Evolutionary conservation across 2,329 filamentous ascomycete species (phyloP).

Genomic region (Chaetomiaceae sp.): DNA sequence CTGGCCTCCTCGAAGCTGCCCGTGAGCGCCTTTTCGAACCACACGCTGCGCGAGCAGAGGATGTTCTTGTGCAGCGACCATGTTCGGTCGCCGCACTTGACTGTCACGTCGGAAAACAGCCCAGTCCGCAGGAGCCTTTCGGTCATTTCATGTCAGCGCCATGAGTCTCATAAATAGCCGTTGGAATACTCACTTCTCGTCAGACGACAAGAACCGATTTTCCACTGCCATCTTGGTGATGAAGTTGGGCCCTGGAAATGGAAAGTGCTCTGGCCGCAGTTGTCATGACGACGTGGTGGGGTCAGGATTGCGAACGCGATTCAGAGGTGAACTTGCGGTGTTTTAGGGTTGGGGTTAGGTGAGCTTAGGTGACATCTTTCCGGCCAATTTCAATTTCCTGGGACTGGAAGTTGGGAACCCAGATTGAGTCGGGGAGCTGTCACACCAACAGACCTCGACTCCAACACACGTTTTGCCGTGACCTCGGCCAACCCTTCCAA

Average conservation of each 20-base stretch:
- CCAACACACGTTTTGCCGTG: no score
- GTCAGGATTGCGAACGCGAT: no score
- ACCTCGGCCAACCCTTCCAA: no score
- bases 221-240: background rate
- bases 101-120: slow-evolving; percentile 24
- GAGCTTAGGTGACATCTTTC: no score
- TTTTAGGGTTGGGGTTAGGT: no score
- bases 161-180: background rate
- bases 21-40: slow-evolving; percentile 27
- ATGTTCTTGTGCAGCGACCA: slow-evolving; percentile 28
- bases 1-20: slow-evolving; percentile 24
- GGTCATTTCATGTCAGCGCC: background rate
- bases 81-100: slow-evolving; percentile 23
- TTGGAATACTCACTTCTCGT: background rate
- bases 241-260: background rate
- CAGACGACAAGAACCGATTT: background rate
- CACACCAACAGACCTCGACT: no score
- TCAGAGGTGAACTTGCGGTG: no score
- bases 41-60: slow-evolving; percentile 25
- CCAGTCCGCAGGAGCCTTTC: slow-evolving; percentile 22
- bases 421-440: no score
- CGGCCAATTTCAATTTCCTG: no score
- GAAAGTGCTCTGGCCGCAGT: no score
- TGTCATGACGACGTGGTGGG: no score
- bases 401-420: no score